Evolutionary conservation across 2,329 filamentous ascomycete species (phyloP), one percentile per base, ranked within the genome.

Genomic region (Ascocoryne sarcoides): DNA sequence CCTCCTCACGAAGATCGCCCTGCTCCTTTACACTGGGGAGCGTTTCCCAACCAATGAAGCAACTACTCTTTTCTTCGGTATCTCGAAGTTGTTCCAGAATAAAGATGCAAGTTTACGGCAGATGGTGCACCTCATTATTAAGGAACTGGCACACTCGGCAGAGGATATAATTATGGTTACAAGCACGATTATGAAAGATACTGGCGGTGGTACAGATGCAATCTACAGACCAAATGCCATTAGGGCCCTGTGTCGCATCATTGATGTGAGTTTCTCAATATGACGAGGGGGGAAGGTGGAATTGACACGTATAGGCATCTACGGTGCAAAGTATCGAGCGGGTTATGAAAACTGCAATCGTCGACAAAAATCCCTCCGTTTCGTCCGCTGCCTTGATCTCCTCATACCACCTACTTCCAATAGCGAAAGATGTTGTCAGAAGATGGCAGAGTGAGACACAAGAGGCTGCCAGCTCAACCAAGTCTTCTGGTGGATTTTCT

Each of bases 111-210:
- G 87, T 57, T 74, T 98, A 61, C 87, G 92, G 59, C 92, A 98
- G 72, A 95, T 96, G 89, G 90, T 98, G 37, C 94, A 96, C 69
- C 75, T 96, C 52, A 82, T 95, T 62, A 86, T 96, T 70, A 98
- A 96, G 77, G 92, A 98, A 75, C 74, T 98, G 58, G 87, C 90
- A 53, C 79, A 81, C 64, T 95, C 88, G 17, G 92, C 92, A 44
- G 88, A 96, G 69, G 92, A 98, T 73, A 93, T 95, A 50, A 98
- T 98, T 63, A 96, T 98, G 92, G 92, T 95, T 47, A 98, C 92
- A 14, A 94, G 87, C 66, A 95, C 90, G 54, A 95, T 98, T 56
- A 98, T 96, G 92, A 98, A 98, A 72, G 92, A 98, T 64, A 95
- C 90, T 9, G 88, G 89, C 38, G 88, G 93, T 49, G 86, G 89